Evolutionary conservation across 306 rosid genomes (phyloP).

Genomic region (Pyrus pyrifolia): DNA sequence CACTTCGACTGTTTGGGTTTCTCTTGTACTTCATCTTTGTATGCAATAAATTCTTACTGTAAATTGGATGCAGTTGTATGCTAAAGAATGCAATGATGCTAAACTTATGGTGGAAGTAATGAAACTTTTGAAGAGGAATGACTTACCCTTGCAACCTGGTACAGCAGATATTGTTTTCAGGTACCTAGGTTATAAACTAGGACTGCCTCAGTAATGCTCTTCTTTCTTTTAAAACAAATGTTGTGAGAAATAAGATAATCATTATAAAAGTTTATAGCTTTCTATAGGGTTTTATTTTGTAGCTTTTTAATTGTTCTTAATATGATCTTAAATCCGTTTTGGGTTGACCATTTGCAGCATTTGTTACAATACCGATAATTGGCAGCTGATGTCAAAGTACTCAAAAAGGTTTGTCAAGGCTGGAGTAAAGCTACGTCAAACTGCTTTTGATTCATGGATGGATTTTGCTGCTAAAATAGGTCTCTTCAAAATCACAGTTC

Average conservation of each 20-base stretch:
- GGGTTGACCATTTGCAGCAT: constrained; percentile 57
- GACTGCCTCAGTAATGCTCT: background rate
- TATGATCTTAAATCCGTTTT: constrained; percentile 17
- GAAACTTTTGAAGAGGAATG: constrained; percentile 68
- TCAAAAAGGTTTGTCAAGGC: constrained; percentile 58
- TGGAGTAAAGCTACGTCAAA: constrained; percentile 69
- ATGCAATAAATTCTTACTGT: constrained; percentile 16
- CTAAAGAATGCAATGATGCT: constrained; percentile 59
- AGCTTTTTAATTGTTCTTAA: constrained; percentile 1
- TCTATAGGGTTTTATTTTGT: background rate
- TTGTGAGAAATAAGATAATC: background rate
- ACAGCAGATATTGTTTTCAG: constrained; percentile 95
- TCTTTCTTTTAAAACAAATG: background rate
- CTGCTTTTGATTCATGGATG: constrained; percentile 69
- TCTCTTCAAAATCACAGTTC: constrained; percentile 9
- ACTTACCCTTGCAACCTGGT: constrained; percentile 79
- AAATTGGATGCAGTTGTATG: constrained; percentile 43
- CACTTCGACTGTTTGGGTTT: constrained; percentile 5
- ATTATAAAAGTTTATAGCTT: background rate
- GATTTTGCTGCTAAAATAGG: constrained; percentile 76
- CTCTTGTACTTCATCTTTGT: constrained; percentile 7
- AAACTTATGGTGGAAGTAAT: constrained; percentile 66
- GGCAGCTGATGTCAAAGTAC: constrained; percentile 73
- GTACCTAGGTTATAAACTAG: constrained; percentile 20
- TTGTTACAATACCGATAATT: constrained; percentile 57